Evolutionary conservation across 116 monocot genomes (phyloP).

Genomic region (Iris pallida): DNA sequence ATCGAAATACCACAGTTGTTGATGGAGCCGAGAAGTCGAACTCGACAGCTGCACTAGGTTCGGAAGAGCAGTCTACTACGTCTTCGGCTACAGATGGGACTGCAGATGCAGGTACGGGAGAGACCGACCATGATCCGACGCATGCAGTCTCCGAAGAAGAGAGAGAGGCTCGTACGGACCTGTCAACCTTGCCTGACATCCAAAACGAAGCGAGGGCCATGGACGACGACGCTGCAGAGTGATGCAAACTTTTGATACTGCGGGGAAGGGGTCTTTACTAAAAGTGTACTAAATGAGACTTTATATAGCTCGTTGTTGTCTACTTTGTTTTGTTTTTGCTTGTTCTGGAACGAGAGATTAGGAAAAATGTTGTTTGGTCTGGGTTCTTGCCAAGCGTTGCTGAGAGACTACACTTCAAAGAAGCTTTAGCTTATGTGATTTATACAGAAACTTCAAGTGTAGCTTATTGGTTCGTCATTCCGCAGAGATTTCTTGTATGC

Average conservation of each 20-base stretch:
- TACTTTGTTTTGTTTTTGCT: too few relatives aligned
- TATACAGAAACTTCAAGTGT: too few relatives aligned
- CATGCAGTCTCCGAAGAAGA: conserved; percentile 9
- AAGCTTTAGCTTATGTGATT: too few relatives aligned
- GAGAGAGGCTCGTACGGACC: conserved; percentile 5
- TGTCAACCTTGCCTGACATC: conserved; percentile 9
- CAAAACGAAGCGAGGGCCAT: conserved; percentile 3
- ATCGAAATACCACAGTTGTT: conserved; percentile 7
- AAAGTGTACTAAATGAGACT: too few relatives aligned
- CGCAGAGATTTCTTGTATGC: too few relatives aligned
- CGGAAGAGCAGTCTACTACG: not conserved
- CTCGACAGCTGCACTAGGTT: not conserved
- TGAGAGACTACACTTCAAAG: too few relatives aligned
- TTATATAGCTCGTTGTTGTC: too few relatives aligned
- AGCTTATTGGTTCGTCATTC: too few relatives aligned
- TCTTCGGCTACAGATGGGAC: not conserved
- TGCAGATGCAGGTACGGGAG: not conserved
- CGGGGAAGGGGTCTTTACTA: too few relatives aligned
- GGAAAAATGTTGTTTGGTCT: too few relatives aligned
- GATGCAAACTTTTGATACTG: not conserved
- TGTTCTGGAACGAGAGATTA: too few relatives aligned
- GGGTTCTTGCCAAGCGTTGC: too few relatives aligned
- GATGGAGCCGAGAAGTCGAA: not conserved
- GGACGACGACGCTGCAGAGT: conserved; percentile 7
- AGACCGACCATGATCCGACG: not conserved